These are phyloP conservation scores for Pichia sp. DNA, from an alignment of 1,139 yeast genomes.

Conservation along the genomic window DNA sequence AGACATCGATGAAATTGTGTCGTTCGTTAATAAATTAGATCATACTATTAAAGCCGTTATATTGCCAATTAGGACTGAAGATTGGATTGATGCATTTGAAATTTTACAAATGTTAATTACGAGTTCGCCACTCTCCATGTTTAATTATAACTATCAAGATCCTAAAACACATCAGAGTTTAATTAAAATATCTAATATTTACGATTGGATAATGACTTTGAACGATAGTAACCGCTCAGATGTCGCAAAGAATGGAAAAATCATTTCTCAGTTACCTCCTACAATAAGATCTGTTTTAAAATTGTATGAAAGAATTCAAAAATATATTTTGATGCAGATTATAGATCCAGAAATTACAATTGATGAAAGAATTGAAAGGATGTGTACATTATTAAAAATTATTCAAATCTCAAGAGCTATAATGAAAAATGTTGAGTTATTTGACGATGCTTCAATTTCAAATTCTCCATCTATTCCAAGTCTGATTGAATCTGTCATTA, in stretches of 20 bases:
- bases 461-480: conserved; percentile 66
- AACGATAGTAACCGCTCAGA: conserved; percentile 22
- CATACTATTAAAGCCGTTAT: conserved; percentile 55
- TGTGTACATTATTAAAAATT: conserved; percentile 64
- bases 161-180: conserved; percentile 45
- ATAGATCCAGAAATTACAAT: conserved; percentile 50
- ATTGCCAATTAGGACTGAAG: conserved; percentile 54
- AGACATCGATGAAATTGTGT: conserved; percentile 43
- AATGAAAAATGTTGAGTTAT: conserved; percentile 59
- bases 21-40: conserved; percentile 61
- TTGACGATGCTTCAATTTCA: conserved; percentile 27
- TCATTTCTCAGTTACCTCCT: conserved; percentile 57
- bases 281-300: conserved; percentile 63
- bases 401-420: conserved; percentile 61
- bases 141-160: conserved; percentile 48
- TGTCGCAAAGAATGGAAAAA: conserved; percentile 35
- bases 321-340: conserved; percentile 60
- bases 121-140: conserved; percentile 47
- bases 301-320: conserved; percentile 61
- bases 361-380: conserved; percentile 61
- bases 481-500: conserved; percentile 74
- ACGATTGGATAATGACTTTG: conserved; percentile 60
- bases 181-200: conserved; percentile 61
- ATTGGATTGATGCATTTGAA: conserved; percentile 78
- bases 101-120: conserved; percentile 62